A percentile compares a stretch with the other conserved stretches of the same genome.
These are phyloP conservation scores for Oryza glumipatula DNA, from an alignment of 176 grass and related monocot species.

Conservation along the genomic window DNA sequence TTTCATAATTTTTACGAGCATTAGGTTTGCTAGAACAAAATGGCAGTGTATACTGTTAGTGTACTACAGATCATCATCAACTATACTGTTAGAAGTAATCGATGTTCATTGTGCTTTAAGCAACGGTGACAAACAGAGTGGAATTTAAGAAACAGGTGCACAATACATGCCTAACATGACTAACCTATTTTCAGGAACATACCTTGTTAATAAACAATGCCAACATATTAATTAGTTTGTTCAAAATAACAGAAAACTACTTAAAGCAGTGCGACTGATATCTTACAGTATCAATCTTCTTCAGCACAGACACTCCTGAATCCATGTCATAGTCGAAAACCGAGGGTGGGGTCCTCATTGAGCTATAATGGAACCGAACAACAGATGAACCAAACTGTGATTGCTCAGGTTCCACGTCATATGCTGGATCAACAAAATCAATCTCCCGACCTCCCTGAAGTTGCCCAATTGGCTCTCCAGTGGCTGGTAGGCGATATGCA, in stretches of 20 bases:
- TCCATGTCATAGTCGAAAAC: constrained; percentile 91
- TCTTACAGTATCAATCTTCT: constrained; percentile 86
- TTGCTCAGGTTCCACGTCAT: constrained; percentile 57
- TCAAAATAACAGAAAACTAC: neutral
- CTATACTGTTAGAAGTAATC: neutral
- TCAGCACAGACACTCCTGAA: constrained; percentile 70
- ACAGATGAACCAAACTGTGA: constrained; percentile 70
- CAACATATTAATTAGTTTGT: neutral
- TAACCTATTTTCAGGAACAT: neutral
- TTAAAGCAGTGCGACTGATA: neutral
- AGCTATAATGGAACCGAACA: constrained; percentile 80
- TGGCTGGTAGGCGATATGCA: constrained; percentile 64
- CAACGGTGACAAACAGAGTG: neutral
- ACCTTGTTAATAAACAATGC: neutral
- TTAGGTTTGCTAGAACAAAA: constrained; percentile 21
- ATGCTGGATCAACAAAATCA: constrained; percentile 79
- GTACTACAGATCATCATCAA: constrained; percentile 2
- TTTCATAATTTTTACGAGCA: neutral
- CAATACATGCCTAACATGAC: neutral
- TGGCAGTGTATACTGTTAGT: neutral
- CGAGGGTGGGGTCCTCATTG: constrained; percentile 72
- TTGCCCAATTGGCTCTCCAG: constrained; percentile 65
- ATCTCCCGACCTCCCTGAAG: constrained; percentile 62
- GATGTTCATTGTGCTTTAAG: neutral
- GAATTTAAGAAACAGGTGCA: constrained; percentile 24